Conservation (phyloP, 1,139 yeast genomes). For the Tardiomyces blankii region DNA sequence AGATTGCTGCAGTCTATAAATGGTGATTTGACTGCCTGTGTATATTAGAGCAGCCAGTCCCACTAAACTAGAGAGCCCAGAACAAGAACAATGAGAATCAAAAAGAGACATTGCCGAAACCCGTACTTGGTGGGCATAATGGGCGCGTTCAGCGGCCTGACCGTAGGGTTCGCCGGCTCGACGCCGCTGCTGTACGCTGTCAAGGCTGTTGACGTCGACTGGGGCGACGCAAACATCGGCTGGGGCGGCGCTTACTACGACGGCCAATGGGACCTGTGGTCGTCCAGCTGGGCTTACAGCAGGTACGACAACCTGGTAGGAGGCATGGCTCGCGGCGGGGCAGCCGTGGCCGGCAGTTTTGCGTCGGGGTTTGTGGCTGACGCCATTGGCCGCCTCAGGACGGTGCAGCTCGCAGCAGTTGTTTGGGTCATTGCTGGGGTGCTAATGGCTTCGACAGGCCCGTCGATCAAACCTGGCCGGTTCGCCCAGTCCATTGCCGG, state of each 20-base stretch:
- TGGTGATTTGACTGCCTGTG: too few relatives aligned
- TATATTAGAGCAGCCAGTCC: too few relatives aligned
- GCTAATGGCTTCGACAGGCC: constrained; percentile 73
- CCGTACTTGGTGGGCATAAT: constrained; percentile 30
- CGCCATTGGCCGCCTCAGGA: constrained; percentile 61
- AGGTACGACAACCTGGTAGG: too few relatives aligned
- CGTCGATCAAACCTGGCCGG: constrained; percentile 59
- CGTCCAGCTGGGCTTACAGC: constrained; percentile 37
- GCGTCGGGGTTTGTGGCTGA: constrained; percentile 48
- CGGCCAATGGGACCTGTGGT: constrained; percentile 34
- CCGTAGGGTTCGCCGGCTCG: constrained; percentile 93
- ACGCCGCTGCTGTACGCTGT: constrained; percentile 80
- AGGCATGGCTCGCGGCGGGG: constrained; percentile 92
- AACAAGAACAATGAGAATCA: too few relatives aligned
- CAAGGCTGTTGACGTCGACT: too few relatives aligned
- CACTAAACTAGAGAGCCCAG: too few relatives aligned
- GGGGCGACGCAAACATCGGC: too few relatives aligned
- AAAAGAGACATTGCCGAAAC: too few relatives aligned
- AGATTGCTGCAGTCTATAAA: too few relatives aligned
- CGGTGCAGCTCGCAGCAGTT: constrained; percentile 61
- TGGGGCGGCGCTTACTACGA: too few relatives aligned
- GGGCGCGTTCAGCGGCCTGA: constrained; percentile 87
- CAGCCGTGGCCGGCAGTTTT: constrained; percentile 43
- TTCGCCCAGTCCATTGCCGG: constrained; percentile 52
- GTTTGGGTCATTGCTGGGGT: constrained; percentile 75